These are phyloP conservation scores for Garcia nutans DNA, from an alignment of 345 rosid genomes.

Conservation along the genomic window DNA sequence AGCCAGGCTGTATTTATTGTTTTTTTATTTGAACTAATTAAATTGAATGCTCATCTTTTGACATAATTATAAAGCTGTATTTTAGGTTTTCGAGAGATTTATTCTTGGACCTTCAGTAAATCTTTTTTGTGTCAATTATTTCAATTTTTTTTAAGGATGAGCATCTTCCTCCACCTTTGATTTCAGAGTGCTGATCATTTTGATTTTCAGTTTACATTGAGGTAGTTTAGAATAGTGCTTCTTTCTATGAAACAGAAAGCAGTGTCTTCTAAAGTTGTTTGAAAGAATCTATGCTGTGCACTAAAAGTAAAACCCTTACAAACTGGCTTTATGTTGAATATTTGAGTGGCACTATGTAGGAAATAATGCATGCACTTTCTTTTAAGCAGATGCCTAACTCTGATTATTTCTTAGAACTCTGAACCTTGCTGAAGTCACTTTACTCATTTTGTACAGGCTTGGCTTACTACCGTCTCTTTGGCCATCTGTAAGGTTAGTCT, in stretches of 20 bases:
- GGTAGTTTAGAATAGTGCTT: not conserved
- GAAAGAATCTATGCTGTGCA: not conserved
- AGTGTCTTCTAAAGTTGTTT: not conserved
- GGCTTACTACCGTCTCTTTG: constrained; percentile 72
- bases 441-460: constrained; percentile 58
- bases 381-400: not conserved
- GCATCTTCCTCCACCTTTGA: not conserved
- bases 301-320: not conserved
- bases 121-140: too few species aligned
- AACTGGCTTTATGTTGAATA: not conserved
- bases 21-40: too few species aligned
- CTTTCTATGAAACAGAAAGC: not conserved
- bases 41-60: too few species aligned
- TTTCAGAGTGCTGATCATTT: not conserved
- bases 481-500: constrained; percentile 76
- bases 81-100: too few species aligned
- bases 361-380: not conserved
- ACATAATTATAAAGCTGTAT: too few species aligned
- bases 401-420: not conserved
- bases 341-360: not conserved
- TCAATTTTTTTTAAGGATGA: too few species aligned
- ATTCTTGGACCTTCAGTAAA: too few species aligned
- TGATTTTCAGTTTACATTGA: not conserved
- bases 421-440: not conserved
- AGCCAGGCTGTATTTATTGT: too few species aligned